Evolutionary conservation across 495 filamentous ascomycete species (phyloP).

Genomic region (Hyaloscypha variabilis): DNA sequence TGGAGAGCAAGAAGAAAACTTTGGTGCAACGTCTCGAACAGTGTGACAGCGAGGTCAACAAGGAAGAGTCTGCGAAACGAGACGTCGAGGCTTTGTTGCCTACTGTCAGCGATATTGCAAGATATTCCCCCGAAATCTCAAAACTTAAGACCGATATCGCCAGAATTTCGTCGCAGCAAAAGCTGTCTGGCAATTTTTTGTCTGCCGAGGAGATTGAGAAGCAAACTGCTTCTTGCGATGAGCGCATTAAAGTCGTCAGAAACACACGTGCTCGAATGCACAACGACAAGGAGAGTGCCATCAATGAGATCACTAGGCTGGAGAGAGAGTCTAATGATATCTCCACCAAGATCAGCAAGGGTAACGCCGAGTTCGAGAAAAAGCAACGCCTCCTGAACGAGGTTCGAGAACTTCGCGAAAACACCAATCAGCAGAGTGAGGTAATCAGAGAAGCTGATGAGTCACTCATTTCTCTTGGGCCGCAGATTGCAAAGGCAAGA

Average conservation of each 20-base stretch:
- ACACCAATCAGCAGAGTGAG: constrained; percentile 68
- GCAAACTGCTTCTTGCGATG: constrained; percentile 66
- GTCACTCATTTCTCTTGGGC: constrained; percentile 69
- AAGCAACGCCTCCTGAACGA: constrained; percentile 66
- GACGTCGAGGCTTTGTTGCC: constrained; percentile 77
- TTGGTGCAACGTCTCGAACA: constrained; percentile 70
- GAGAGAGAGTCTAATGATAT: constrained; percentile 75
- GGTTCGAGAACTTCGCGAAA: constrained; percentile 71
- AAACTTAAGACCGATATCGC: constrained; percentile 70
- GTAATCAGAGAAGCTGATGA: constrained; percentile 65
- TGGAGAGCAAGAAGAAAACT: constrained; percentile 55
- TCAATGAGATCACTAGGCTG: constrained; percentile 63
- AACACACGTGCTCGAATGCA: constrained; percentile 63
- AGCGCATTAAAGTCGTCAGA: constrained; percentile 65
- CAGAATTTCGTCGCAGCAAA: constrained; percentile 70
- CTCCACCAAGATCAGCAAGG: constrained; percentile 66
- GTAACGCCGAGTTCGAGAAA: constrained; percentile 75
- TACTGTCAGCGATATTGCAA: constrained; percentile 74
- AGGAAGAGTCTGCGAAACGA: constrained; percentile 63
- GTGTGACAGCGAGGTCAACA: constrained; percentile 69
- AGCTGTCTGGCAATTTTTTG: constrained; percentile 60
- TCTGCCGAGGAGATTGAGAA: constrained; percentile 84
- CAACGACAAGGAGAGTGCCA: constrained; percentile 70
- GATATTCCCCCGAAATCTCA: constrained; percentile 69
- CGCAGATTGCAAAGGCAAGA: constrained; percentile 74